Base-by-base conservation (phyloP, 2,329 filamentous ascomycete genomes). In the Davidsoniella eucalypti region DNA sequence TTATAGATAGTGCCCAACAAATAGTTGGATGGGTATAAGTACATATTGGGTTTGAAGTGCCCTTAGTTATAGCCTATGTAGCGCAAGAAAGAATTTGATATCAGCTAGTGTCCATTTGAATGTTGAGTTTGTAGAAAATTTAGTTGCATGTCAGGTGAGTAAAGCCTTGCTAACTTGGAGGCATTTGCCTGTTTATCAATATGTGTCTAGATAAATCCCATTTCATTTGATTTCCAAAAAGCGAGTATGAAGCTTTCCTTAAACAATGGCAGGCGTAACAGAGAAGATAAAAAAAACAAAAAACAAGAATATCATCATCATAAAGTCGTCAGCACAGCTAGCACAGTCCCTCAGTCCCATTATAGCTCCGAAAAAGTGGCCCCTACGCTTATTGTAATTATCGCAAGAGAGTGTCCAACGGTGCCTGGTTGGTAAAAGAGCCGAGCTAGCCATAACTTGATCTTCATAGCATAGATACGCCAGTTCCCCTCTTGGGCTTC, bases 221-320 rank as follows among this genome's bases (percentile, higher is more conserved):
- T 21, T 37, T 33, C 10, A 8, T 33, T 33, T 12, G 26, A 33
- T 33, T 9, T 33, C 8, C 10, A 33, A 33, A 33, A 33, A 12
- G 26, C 26, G 3, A 12, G 10, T 10, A 33, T 33, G 26, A 8
- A 33, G 8, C 10, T 33, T 29, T 33, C 10, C 21, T 40, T 42
- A 48, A 16, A 33, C 7, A 33, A 33, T 33, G 8, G 26, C 10
- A 33, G 10, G 14, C 46, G 26, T 25, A 39, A 36, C 23, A 49
- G 36, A 25, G 39, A 41, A 43, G 21, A 42, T 8, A 49, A 37
- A 47, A 40, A 5, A 39, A 49, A n/a, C n/a, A 37, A 49, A 48
- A 36, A 49, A 49, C 47, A 49, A 49, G 29, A 43, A 42, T 23
- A 49, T 36, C 47, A 42, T 43, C 47, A 42, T 49, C 39, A 42